These are phyloP conservation scores for Aspergillus chevalieri DNA, from an alignment of 2,329 filamentous ascomycete genomes.

Conservation along the genomic window DNA sequence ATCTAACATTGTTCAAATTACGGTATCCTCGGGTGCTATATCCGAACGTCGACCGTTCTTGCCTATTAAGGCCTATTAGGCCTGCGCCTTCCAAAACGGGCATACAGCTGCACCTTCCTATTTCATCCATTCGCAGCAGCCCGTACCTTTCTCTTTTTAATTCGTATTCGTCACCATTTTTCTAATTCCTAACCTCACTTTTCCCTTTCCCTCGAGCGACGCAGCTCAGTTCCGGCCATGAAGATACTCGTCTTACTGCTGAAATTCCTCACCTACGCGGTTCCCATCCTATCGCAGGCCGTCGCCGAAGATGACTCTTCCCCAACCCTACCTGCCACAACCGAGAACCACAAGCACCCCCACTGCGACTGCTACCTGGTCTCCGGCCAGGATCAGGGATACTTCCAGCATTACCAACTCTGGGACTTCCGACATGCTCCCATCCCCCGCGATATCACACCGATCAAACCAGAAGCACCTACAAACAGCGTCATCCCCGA, in stretches of 20 bases:
- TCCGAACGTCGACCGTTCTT: background rate
- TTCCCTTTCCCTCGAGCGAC: background rate
- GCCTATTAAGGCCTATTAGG: background rate
- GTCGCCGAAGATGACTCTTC: background rate
- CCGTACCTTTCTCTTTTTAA: background rate
- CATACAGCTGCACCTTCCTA: background rate
- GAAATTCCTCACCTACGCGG: background rate
- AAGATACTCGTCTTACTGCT: background rate
- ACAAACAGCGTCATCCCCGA: conserved; percentile 12
- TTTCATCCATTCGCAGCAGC: background rate
- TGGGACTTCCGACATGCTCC: conserved; percentile 46
- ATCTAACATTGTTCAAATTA: too few relatives aligned
- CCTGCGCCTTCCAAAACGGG: background rate
- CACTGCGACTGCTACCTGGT: conserved; percentile 45
- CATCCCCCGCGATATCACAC: conserved; percentile 12
- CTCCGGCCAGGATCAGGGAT: conserved; percentile 36
- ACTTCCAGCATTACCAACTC: conserved; percentile 48
- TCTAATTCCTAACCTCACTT: background rate
- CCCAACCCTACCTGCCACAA: background rate
- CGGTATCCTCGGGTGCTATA: too few relatives aligned
- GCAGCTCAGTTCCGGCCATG: background rate
- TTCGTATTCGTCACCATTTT: background rate
- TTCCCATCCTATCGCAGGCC: background rate
- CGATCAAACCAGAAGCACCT: conserved; percentile 1
- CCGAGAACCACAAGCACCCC: background rate